Base-by-base conservation (phyloP, 192 early-diverging fungal genomes). In the Oehlia diaphana region DNA sequence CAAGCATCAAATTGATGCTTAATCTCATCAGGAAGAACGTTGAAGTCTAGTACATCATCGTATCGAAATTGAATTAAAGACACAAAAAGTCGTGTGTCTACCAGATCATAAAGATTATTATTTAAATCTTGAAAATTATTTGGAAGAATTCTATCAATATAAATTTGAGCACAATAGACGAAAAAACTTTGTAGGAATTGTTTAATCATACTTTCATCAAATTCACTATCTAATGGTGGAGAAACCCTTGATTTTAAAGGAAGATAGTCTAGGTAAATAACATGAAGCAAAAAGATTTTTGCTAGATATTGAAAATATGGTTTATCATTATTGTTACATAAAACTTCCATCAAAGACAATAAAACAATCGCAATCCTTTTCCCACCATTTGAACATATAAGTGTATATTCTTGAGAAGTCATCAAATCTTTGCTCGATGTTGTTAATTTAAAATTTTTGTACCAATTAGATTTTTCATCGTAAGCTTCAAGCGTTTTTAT, bases 31-130 rank as follows among this genome's bases (percentile, higher is more conserved):
- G 62, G 72, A n/a, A 78, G 35, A 13, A 7, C 23, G 13, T 70
- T 42, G 10, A 70, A 44, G 21, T 70, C n/a, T 10, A 75, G 9
- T 8, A 23, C 8, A 10, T 9, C 31, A 39, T 75, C 21, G 3
- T 61, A 21, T 39, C 44, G 47, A 14, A 63, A 63, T 63, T 35
- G 8, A 12, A 58, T 62, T 35, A 81, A 65, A 47, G 69, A 13
- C 35, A 3, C 68, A 63, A 78, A 82, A 3, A 82, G 44, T 35
- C 35, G 16, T 4, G 50, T 50, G 28, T 82, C 81, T 2, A 82
- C 23, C 9, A 82, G 14, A 31, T 82, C 81, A 16, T 26, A 71
- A 62, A 82, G 37, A 13, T 82, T 81, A 62, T 49, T 65, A 42
- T 61, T 28, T 1, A 82, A 33, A 14, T 67, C 13, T 14, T 12